Conservation (phyloP, 1,139 yeast genomes). For the Keqinozyma sinolaborantium region DNA sequence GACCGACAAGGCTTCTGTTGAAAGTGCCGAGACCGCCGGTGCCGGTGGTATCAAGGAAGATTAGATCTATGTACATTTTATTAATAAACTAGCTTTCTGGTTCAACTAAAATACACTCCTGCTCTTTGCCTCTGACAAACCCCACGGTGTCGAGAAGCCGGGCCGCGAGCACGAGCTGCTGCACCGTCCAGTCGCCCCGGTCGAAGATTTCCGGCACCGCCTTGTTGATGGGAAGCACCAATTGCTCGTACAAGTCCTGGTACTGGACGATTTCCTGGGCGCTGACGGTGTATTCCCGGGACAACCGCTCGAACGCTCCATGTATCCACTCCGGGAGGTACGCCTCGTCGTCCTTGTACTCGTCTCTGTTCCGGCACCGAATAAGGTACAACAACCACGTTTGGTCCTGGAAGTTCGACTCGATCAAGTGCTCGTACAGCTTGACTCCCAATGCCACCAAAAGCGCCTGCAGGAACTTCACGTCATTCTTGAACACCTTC, state of each 20-base stretch:
- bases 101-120: slow-evolving; percentile 57
- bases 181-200: slow-evolving; percentile 62
- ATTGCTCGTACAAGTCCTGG: slow-evolving; percentile 48
- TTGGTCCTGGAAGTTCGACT: slow-evolving; percentile 51
- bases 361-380: slow-evolving; percentile 48
- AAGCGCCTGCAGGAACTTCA: slow-evolving; percentile 51
- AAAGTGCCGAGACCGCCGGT: slow-evolving; percentile 82
- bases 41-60: slow-evolving; percentile 91
- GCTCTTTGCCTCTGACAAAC: slow-evolving; percentile 56
- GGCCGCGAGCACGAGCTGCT: slow-evolving; percentile 57
- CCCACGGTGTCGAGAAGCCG: slow-evolving; percentile 55
- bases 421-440: slow-evolving; percentile 48
- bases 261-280: slow-evolving; percentile 54
- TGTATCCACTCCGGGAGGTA: slow-evolving; percentile 53
- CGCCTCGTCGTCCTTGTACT: slow-evolving; percentile 28
- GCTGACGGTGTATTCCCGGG: slow-evolving; percentile 24
- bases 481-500: slow-evolving; percentile 53
- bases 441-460: slow-evolving; percentile 55
- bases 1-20: slow-evolving; percentile 85
- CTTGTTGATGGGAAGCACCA: slow-evolving; percentile 50
- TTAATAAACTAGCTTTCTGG: slow-evolving; percentile 5
- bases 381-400: slow-evolving; percentile 62
- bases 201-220: slow-evolving; percentile 62
- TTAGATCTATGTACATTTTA: slow-evolving; percentile 28
- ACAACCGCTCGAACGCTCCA: slow-evolving; percentile 39